Base-by-base conservation (phyloP, 768 basidiomycete species). In the Serpula lacrymans region DNA sequence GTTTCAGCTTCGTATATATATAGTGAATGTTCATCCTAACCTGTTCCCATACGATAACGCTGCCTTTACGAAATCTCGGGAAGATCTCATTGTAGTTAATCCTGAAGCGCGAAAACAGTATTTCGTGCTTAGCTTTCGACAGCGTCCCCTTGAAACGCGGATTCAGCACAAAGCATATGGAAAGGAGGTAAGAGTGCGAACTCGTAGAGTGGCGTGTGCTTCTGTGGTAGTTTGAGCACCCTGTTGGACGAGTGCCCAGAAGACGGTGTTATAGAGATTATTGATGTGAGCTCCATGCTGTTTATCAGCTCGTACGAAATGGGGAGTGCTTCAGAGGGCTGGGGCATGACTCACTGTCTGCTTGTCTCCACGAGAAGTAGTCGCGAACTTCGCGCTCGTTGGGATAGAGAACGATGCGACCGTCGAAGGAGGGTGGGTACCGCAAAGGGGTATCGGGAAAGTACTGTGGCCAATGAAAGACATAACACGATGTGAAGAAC, bases 291-390 rank as follows among this genome's bases (percentile, higher is more conserved):
- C 94, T 97, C 58, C 17, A 47, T 37, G 42, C 42, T 47, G 37
- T 36, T 48, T 39, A 39, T 39, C 49, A 50, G 50, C 51, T 37
- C 23, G 27, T 50, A 45, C 44, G 18, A 51, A 23, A 34, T 11
- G 21, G 37, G 43, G 37, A 25, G 17, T 28, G 34, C n/a, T 18
- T n/a, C 18, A 13, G 6, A 12, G 37, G n/a, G 4, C 30, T 24
- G 16, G 1, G 27, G 16, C 10, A 33, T 9, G 16, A 65, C 90
- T 45, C 54, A 95, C 95, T 95, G 57, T 98, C 95, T 1, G 85
- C 88, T 60, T 98, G 96, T 43, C 96, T 68, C 96, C 96, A 99
- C 0, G 88, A 66, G 58, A 97, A 94, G 58, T 99, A 99, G 60
- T 99, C 96, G 6, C 82, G 76, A 7, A 95, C 70, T 46, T 85